These are phyloP conservation scores for Coemansia reversa DNA, from an alignment of 192 early-diverging fungal genomes.

Conservation along the genomic window DNA sequence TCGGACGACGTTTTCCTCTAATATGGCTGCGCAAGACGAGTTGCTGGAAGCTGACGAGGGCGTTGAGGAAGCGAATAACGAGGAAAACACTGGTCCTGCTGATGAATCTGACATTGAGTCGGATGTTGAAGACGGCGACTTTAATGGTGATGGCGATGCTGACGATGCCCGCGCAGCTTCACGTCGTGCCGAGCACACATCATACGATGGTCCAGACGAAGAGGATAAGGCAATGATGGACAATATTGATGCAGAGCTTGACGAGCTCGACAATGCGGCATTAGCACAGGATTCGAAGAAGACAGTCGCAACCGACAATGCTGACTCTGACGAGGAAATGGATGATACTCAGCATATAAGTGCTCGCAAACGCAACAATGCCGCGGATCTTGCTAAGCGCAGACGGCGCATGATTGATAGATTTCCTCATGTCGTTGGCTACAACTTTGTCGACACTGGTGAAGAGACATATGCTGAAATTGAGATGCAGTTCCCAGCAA, in stretches of 20 bases:
- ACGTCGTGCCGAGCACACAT: constrained; percentile 64
- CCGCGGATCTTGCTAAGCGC: constrained; percentile 22
- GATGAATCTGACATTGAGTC: constrained; percentile 47
- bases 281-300: constrained; percentile 17
- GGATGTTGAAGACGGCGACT: constrained; percentile 46
- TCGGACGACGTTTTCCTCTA: constrained; percentile 45
- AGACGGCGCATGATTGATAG: constrained; percentile 54
- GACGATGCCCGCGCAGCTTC: constrained; percentile 62
- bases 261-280: constrained; percentile 35
- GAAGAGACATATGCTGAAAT: constrained; percentile 39
- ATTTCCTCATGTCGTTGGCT: constrained; percentile 67
- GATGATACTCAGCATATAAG: constrained; percentile 45
- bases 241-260: constrained; percentile 50
- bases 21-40: constrained; percentile 28
- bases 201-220: constrained; percentile 85
- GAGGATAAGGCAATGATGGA: constrained; percentile 67
- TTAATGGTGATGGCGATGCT: constrained; percentile 71
- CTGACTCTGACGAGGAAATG: constrained; percentile 49
- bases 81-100: constrained; percentile 12
- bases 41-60: constrained; percentile 27
- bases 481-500: constrained; percentile 84
- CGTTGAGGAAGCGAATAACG: constrained; percentile 28
- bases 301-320: constrained; percentile 20
- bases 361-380: constrained; percentile 40
- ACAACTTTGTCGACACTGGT: constrained; percentile 45